Percentiles rank a stretch among this genome's conserved stretches.
Conservation (phyloP, 2,329 filamentous ascomycete species). For the Fusarium poae region DNA sequence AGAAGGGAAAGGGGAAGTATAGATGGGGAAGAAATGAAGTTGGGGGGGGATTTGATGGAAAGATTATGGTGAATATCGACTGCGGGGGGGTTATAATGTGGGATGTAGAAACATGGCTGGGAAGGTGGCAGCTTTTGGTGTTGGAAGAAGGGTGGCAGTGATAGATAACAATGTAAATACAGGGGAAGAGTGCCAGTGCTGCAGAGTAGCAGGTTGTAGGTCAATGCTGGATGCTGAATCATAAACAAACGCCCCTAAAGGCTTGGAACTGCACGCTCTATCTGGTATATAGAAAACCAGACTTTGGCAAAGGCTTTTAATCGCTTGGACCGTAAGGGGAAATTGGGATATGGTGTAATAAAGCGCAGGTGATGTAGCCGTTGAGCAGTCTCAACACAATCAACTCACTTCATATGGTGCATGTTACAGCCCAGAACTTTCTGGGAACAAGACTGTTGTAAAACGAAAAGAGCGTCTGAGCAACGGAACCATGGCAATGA, state of each 20-base stretch:
- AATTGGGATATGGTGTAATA: constrained; percentile 11
- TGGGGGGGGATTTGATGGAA: neutral
- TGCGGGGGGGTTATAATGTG: constrained; percentile 11
- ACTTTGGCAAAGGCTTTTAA: constrained; percentile 1
- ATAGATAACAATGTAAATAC: constrained; percentile 8
- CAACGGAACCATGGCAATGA: neutral
- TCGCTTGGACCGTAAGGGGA: neutral
- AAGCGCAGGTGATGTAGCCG: constrained; percentile 2
- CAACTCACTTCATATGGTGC: constrained; percentile 2
- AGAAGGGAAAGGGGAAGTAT: neutral
- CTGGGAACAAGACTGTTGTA: constrained; percentile 6
- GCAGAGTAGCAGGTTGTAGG: neutral
- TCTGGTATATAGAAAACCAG: neutral
- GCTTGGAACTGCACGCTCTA: constrained; percentile 2
- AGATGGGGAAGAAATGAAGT: constrained; percentile 6
- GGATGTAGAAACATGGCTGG: constrained; percentile 22
- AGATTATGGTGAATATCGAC: constrained; percentile 9
- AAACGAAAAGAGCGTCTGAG: neutral
- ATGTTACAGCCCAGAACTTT: constrained; percentile 23
- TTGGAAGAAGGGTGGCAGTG: constrained; percentile 24
- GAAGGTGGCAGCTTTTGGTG: constrained; percentile 14
- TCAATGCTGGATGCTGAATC: constrained; percentile 6
- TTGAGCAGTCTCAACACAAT: constrained; percentile 4
- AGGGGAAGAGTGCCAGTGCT: constrained; percentile 15
- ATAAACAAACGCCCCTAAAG: constrained; percentile 15